A percentile compares a stretch with the other conserved stretches of the same genome.
Conservation (phyloP, 2,329 filamentous ascomycete species). For the Talaromyces marneffei region DNA sequence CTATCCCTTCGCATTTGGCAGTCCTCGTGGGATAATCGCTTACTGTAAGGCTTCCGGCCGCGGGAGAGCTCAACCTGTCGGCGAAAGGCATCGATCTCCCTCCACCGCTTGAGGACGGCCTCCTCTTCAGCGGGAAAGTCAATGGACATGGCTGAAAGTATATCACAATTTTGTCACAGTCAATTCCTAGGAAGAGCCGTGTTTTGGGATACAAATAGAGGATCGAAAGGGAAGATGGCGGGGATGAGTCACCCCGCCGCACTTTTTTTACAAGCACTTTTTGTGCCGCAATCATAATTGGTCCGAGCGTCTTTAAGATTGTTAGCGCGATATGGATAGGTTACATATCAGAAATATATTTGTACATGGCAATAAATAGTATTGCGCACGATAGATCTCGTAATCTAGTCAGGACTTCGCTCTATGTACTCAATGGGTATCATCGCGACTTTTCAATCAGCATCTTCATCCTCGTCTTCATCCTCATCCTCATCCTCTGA, state of each 20-base stretch:
- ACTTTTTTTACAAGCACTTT: slow-evolving; percentile 6
- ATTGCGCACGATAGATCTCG: neutral
- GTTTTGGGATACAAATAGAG: neutral
- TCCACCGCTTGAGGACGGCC: slow-evolving; percentile 76
- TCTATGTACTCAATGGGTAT: slow-evolving; percentile 15
- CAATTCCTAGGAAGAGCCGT: slow-evolving; percentile 2
- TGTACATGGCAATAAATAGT: neutral
- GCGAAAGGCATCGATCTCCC: slow-evolving; percentile 85
- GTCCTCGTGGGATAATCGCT: neutral
- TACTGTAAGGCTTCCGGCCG: slow-evolving; percentile 65
- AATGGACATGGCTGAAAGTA: slow-evolving; percentile 62
- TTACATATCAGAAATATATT: neutral
- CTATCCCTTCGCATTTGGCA: neutral
- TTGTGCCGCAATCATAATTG: slow-evolving; percentile 5
- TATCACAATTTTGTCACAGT: slow-evolving; percentile 6
- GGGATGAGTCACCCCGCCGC: slow-evolving; percentile 16
- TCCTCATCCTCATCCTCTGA: slow-evolving; percentile 70
- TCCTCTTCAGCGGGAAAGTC: slow-evolving; percentile 92
- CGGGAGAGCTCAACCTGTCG: slow-evolving; percentile 81
- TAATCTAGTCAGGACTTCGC: neutral
- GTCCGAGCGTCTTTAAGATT: slow-evolving; percentile 7
- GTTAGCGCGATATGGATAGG: neutral
- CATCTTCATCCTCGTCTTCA: slow-evolving; percentile 40
- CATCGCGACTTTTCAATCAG: slow-evolving; percentile 16
- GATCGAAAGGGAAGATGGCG: neutral